These are phyloP conservation scores for Schizonepeta tenuifolia DNA, from an alignment of 257 asterid genomes.

Conservation along the genomic window DNA sequence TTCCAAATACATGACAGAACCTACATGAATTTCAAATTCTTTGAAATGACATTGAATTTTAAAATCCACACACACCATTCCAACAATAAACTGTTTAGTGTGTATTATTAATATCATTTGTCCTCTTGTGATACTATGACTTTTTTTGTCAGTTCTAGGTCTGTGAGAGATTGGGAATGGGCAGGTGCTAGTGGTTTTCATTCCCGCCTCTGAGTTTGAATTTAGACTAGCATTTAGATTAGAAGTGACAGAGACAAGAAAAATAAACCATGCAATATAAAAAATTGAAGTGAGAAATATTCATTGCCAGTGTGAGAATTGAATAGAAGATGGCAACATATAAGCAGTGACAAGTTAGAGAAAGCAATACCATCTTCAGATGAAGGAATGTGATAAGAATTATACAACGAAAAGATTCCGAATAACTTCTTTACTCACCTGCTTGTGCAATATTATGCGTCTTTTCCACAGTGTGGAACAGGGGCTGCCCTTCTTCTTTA, in stretches of 20 bases:
- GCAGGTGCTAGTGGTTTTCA: neutral
- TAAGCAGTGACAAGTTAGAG: neutral
- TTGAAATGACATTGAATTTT: neutral
- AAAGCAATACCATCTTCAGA: neutral
- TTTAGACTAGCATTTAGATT: neutral
- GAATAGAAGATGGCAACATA: neutral
- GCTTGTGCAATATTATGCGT: slow-evolving; percentile 33
- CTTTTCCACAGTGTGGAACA: slow-evolving; percentile 36
- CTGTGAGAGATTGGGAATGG: neutral
- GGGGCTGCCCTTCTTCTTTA: slow-evolving; percentile 22
- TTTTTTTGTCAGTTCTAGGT: neutral
- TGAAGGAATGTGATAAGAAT: slow-evolving; percentile 3
- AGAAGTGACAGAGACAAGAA: neutral
- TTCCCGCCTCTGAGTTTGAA: neutral
- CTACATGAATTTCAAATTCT: neutral
- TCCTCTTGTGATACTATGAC: neutral
- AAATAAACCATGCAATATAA: neutral
- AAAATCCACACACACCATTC: slow-evolving; percentile 1
- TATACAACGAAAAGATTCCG: neutral
- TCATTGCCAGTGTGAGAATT: neutral
- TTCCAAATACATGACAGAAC: neutral
- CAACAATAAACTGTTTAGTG: neutral
- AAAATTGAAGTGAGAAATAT: neutral
- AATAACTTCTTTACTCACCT: slow-evolving; percentile 40
- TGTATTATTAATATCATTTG: neutral